Evolutionary conservation across 805 yeast species (phyloP).

Genomic region (Torulaspora gathmanii): DNA sequence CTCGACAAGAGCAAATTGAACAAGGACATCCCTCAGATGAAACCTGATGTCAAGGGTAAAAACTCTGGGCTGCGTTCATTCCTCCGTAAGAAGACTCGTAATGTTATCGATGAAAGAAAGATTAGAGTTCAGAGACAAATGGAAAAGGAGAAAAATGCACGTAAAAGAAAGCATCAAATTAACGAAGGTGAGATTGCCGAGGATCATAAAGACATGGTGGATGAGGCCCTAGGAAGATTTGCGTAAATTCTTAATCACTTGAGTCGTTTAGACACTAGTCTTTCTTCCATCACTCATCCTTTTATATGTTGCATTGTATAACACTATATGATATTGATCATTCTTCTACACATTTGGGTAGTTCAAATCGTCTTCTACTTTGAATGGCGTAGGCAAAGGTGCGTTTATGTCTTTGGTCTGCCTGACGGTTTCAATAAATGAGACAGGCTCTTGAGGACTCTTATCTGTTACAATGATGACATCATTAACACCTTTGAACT

Average conservation of each 20-base stretch:
- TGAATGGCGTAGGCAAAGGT: slow-evolving; percentile 42
- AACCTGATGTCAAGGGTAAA: slow-evolving; percentile 69
- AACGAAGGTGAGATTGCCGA: slow-evolving; percentile 50
- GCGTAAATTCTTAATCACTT: slow-evolving; percentile 1
- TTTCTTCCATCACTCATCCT: neutral
- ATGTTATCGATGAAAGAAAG: slow-evolving; percentile 82
- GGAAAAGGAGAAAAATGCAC: slow-evolving; percentile 64
- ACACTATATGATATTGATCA: slow-evolving; percentile 4
- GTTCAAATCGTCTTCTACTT: slow-evolving; percentile 31
- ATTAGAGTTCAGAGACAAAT: slow-evolving; percentile 70
- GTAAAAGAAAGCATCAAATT: slow-evolving; percentile 48
- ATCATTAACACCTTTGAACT: slow-evolving; percentile 63
- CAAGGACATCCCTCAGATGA: slow-evolving; percentile 51
- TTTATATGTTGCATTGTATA: slow-evolving; percentile 6
- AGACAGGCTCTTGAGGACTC: slow-evolving; percentile 54
- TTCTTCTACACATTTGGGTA: slow-evolving; percentile 13
- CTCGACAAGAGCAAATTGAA: slow-evolving; percentile 37
- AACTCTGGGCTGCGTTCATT: slow-evolving; percentile 79
- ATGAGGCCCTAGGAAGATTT: slow-evolving; percentile 41
- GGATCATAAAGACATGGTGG: slow-evolving; percentile 43
- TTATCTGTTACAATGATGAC: slow-evolving; percentile 67
- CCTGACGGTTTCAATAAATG: slow-evolving; percentile 75
- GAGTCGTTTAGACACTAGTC: neutral
- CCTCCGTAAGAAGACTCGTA: slow-evolving; percentile 76
- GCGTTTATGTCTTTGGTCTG: slow-evolving; percentile 71